A percentile compares a stretch with the other conserved stretches of the same genome.
These are phyloP conservation scores for Cordyceps pruinosa DNA, from an alignment of 2,329 filamentous ascomycete genomes.

Conservation along the genomic window DNA sequence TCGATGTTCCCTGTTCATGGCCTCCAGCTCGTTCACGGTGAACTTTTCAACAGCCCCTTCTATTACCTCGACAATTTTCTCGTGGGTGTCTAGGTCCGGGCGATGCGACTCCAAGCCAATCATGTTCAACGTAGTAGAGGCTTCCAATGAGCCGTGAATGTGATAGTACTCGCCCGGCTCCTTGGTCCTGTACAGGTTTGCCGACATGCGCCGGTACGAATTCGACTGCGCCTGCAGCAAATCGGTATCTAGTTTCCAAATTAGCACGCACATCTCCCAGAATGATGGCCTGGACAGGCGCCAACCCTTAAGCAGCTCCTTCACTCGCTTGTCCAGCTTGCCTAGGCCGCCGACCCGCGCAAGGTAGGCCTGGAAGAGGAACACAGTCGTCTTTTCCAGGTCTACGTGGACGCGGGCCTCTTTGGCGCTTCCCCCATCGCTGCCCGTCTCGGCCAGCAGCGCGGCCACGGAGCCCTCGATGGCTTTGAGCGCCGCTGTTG, in stretches of 20 bases:
- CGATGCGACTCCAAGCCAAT: constrained; percentile 57
- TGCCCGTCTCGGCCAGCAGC: constrained; percentile 24
- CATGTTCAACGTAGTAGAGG: constrained; percentile 62
- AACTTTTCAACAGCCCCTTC: constrained; percentile 51
- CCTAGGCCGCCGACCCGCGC: constrained; percentile 31
- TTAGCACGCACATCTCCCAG: neutral
- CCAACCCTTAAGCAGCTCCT: constrained; percentile 23
- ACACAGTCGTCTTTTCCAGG: constrained; percentile 35
- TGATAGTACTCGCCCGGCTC: constrained; percentile 63
- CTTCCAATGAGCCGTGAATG: constrained; percentile 68
- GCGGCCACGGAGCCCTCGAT: constrained; percentile 32
- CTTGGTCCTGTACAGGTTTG: constrained; percentile 64
- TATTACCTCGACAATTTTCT: constrained; percentile 51
- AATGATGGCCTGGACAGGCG: no score
- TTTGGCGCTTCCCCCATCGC: constrained; percentile 11
- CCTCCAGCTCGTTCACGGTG: constrained; percentile 49
- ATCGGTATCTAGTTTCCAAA: constrained; percentile 54
- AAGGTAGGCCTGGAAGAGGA: constrained; percentile 33
- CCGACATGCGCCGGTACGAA: constrained; percentile 63
- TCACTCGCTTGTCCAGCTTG: constrained; percentile 31
- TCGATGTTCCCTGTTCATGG: constrained; percentile 44
- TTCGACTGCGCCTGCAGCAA: constrained; percentile 63
- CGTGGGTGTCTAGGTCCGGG: constrained; percentile 54
- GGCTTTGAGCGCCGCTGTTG: constrained; percentile 36
- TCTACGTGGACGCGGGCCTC: constrained; percentile 23